A percentile compares a stretch with the other conserved stretches of the same genome.
Evolutionary conservation across 2,329 filamentous ascomycete species (phyloP).

Genomic region (Pyrenochaeta sp.): DNA sequence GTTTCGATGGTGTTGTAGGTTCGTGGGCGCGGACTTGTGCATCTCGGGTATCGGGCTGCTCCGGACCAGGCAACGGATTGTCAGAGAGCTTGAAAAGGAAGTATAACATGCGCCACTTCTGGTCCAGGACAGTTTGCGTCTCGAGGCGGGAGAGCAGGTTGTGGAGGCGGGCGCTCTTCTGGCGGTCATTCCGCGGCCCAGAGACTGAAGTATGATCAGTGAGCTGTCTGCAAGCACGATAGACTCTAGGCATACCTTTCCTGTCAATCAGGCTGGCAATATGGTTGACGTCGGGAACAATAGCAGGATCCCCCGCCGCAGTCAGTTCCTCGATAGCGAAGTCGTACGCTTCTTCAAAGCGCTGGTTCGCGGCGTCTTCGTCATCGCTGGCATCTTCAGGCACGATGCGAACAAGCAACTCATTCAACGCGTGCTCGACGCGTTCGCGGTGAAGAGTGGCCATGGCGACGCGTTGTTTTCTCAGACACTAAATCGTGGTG

Average conservation of each 20-base stretch:
- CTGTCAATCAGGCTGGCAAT: conserved; percentile 92
- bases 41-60: conserved; percentile 17
- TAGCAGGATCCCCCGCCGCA: conserved; percentile 57
- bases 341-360: conserved; percentile 69
- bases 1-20: conserved; percentile 40
- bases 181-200: conserved; percentile 74
- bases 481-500: conserved; percentile 5
- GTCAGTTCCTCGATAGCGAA: conserved; percentile 59
- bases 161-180: conserved; percentile 80
- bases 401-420: conserved; percentile 78
- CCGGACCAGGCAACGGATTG: conserved; percentile 39
- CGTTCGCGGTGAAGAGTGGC: conserved; percentile 60
- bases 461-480: conserved; percentile 40
- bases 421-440: conserved; percentile 80
- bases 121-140: conserved; percentile 88
- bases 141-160: conserved; percentile 90
- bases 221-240: neutral
- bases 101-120: conserved; percentile 97
- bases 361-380: conserved; percentile 72
- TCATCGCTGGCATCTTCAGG: conserved; percentile 72
- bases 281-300: conserved; percentile 83
- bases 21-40: conserved; percentile 27
- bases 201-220: conserved; percentile 62
- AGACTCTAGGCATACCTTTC: conserved; percentile 57
- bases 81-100: conserved; percentile 86